Conservation (phyloP, 2,329 filamentous ascomycete genomes). For the Beauveria scarabaeidicola region DNA sequence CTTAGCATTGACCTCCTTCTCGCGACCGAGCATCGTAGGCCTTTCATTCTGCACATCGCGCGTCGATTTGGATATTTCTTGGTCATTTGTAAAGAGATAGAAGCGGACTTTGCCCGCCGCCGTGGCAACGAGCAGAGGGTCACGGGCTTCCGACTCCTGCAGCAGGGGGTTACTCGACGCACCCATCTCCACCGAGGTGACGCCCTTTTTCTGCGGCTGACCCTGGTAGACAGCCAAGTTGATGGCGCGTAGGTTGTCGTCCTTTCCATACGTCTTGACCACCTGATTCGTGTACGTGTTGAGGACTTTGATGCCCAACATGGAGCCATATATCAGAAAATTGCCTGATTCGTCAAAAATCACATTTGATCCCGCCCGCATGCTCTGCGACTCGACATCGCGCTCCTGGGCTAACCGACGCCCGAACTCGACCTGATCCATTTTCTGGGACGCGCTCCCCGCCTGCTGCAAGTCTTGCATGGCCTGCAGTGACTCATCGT, state of each 20-base stretch:
- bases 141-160: conserved; percentile 81
- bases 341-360: conserved; percentile 94
- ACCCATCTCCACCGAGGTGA: conserved; percentile 95
- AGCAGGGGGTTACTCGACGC: conserved; percentile 88
- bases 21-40: conserved; percentile 56
- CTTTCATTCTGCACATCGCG: conserved; percentile 95
- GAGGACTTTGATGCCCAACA: conserved; percentile 87
- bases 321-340: conserved; percentile 89
- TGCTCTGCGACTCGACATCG: conserved; percentile 64
- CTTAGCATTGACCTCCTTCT: conserved; percentile 45
- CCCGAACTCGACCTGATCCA: conserved; percentile 90
- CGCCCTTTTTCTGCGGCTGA: conserved; percentile 83
- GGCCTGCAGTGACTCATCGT: conserved; percentile 86
- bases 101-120: conserved; percentile 84
- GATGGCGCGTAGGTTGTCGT: conserved; percentile 78
- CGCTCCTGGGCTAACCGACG: conserved; percentile 77
- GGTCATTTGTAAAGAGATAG: conserved; percentile 95
- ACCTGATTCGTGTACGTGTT: conserved; percentile 93
- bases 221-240: conserved; percentile 88
- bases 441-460: conserved; percentile 69
- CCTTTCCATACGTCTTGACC: conserved; percentile 80
- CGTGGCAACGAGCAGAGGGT: conserved; percentile 81
- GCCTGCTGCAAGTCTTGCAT: conserved; percentile 93
- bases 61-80: conserved; percentile 70
- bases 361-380: conserved; percentile 69